phyloP scores from a whole-genome alignment of 108 stramenopile species.

The Cyclotella baltica region DNA sequence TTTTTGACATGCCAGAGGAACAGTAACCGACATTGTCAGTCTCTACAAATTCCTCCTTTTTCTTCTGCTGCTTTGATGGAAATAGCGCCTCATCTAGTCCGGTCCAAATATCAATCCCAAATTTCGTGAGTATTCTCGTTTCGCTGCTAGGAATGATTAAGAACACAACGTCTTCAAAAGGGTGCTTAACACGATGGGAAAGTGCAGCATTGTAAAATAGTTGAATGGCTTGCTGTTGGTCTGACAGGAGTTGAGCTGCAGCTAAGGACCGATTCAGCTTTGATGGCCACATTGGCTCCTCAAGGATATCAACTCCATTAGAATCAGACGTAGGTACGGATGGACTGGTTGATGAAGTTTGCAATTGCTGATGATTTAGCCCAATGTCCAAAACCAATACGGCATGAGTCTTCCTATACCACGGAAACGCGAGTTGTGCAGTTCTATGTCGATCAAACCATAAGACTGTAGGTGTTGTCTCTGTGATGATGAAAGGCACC shows the following conservation, averaged over 20 bases:
- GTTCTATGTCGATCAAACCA: constrained; percentile 72
- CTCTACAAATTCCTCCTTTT: background rate
- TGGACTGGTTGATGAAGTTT: constrained; percentile 9
- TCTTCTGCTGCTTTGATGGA: background rate
- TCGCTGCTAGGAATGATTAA: constrained; percentile 73
- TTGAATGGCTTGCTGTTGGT: constrained; percentile 43
- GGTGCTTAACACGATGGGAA: constrained; percentile 29
- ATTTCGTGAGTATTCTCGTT: constrained; percentile 65
- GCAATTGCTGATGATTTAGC: constrained; percentile 20
- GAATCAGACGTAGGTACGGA: background rate
- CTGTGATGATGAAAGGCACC: constrained; percentile 39
- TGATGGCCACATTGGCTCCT: constrained; percentile 23
- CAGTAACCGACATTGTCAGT: constrained; percentile 20
- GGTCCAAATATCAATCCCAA: constrained; percentile 83
- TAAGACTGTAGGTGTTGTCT: constrained; percentile 64
- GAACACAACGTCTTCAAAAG: constrained; percentile 56
- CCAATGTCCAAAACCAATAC: constrained; percentile 66
- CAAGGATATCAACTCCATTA: background rate
- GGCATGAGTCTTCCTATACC: constrained; percentile 62
- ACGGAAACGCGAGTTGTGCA: constrained; percentile 71
- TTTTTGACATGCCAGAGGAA: constrained; percentile 4
- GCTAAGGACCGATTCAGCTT: constrained; percentile 27
- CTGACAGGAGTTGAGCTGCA: constrained; percentile 17
- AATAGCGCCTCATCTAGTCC: constrained; percentile 57
- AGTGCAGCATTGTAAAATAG: constrained; percentile 58